Percentiles rank a stretch among this genome's conserved stretches.
phyloP scores from a whole-genome alignment of 345 rosid genomes.

The Hibiscus syriacus region DNA sequence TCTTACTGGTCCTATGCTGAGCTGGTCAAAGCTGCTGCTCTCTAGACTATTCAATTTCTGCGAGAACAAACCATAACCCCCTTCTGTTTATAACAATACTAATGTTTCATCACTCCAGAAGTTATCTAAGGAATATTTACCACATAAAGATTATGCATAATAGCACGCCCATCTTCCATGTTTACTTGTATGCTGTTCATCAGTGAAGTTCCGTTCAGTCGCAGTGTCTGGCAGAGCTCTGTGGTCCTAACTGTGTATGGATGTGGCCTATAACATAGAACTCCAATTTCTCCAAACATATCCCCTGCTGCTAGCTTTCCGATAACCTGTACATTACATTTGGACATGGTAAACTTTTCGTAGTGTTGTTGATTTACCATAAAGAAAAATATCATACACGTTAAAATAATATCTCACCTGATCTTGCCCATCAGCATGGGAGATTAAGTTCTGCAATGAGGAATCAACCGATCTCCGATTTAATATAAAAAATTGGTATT shows the following conservation, averaged over 20 bases:
- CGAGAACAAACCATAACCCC: slow-evolving; percentile 20
- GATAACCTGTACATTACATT: slow-evolving; percentile 35
- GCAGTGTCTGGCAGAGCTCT: slow-evolving; percentile 67
- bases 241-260: slow-evolving; percentile 72
- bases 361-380: not conserved
- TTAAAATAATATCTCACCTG: slow-evolving; percentile 27
- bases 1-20: slow-evolving; percentile 23
- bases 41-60: slow-evolving; percentile 58
- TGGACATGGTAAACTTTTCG: slow-evolving; percentile 5
- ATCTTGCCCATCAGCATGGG: slow-evolving; percentile 38
- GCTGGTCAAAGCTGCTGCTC: slow-evolving; percentile 26
- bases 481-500: slow-evolving; percentile 1
- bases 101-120: slow-evolving; percentile 4
- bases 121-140: slow-evolving; percentile 25
- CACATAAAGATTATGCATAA: slow-evolving; percentile 70
- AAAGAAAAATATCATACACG: not conserved
- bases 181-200: slow-evolving; percentile 50
- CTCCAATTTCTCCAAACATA: slow-evolving; percentile 77
- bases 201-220: slow-evolving; percentile 60
- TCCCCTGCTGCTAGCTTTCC: slow-evolving; percentile 65
- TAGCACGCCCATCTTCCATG: slow-evolving; percentile 44
- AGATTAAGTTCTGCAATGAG: slow-evolving; percentile 50
- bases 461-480: not conserved
- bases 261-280: slow-evolving; percentile 66
- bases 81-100: not conserved